Evolutionary conservation across 495 filamentous ascomycete species (phyloP).

Genomic region (Neurospora cerealis): DNA sequence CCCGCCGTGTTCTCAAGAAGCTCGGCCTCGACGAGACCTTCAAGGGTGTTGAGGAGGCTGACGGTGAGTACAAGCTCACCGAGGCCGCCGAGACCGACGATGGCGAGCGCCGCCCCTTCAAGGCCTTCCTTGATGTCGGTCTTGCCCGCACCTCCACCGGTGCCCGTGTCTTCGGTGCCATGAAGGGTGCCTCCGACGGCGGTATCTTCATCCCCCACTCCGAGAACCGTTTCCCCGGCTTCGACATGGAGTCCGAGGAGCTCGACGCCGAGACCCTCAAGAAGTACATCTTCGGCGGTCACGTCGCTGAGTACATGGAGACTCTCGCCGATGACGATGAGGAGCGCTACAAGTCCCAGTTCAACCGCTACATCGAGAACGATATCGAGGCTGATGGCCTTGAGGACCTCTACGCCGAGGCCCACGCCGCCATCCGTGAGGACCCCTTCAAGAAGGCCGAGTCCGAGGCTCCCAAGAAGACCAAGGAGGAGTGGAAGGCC

Average conservation of each 20-base stretch:
- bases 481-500: slow-evolving; percentile 92
- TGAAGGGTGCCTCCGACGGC: slow-evolving; percentile 99
- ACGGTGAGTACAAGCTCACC: slow-evolving; percentile 89
- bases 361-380: slow-evolving; percentile 93
- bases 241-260: slow-evolving; percentile 91
- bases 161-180: slow-evolving; percentile 96
- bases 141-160: slow-evolving; percentile 93
- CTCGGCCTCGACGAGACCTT: slow-evolving; percentile 88
- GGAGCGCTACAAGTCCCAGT: slow-evolving; percentile 98
- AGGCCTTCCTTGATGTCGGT: slow-evolving; percentile 96
- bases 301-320: slow-evolving; percentile 99
- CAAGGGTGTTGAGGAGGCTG: slow-evolving; percentile 83
- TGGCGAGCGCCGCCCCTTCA: slow-evolving; percentile 93
- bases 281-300: slow-evolving; percentile 98
- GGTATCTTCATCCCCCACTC: slow-evolving; percentile 96
- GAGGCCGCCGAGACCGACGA: slow-evolving; percentile 79
- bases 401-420: slow-evolving; percentile 92
- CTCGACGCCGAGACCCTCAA: slow-evolving; percentile 92
- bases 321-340: slow-evolving; percentile 98
- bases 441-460: slow-evolving; percentile 94
- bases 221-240: slow-evolving; percentile 98
- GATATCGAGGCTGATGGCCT: slow-evolving; percentile 93
- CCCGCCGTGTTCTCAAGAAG: slow-evolving; percentile 93
- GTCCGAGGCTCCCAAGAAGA: slow-evolving; percentile 71
- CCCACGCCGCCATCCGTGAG: slow-evolving; percentile 94